Conservation (phyloP, 495 filamentous ascomycete genomes). For the Recurvomyces mirabilis region DNA sequence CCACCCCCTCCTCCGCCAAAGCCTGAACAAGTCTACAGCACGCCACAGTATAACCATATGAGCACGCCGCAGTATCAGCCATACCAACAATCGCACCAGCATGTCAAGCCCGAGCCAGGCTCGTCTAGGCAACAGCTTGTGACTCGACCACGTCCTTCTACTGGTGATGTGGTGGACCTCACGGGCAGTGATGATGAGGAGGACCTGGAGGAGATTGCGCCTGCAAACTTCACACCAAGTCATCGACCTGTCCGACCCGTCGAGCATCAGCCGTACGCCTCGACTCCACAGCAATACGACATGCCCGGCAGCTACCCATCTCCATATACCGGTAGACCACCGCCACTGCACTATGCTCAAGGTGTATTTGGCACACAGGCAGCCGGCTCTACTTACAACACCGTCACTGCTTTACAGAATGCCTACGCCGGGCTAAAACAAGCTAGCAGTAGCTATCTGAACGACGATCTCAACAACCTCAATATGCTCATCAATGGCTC, state of each 20-base stretch:
- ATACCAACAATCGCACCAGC: no score
- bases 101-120: conserved; percentile 9
- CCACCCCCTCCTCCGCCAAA: conserved; percentile 10
- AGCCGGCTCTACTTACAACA: no score
- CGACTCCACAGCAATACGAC: not conserved
- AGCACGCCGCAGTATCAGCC: not conserved
- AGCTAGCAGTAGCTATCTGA: not conserved
- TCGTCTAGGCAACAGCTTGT: conserved; percentile 5
- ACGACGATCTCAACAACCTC: no score
- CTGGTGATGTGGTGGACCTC: conserved; percentile 14
- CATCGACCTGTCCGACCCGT: not conserved
- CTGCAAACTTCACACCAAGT: conserved; percentile 7
- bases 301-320: conserved; percentile 15
- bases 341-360: not conserved
- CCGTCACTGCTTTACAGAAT: no score
- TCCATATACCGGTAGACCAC: not conserved
- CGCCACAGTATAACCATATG: not conserved
- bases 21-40: not conserved
- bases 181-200: conserved; percentile 20
- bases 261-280: not conserved
- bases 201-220: conserved; percentile 10
- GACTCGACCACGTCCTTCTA: not conserved
- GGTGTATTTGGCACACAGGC: not conserved
- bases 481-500: conserved; percentile 12
- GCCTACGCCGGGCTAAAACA: conserved; percentile 9